Conservation (phyloP, 2,329 filamentous ascomycete species). For the Metarhizium album region DNA sequence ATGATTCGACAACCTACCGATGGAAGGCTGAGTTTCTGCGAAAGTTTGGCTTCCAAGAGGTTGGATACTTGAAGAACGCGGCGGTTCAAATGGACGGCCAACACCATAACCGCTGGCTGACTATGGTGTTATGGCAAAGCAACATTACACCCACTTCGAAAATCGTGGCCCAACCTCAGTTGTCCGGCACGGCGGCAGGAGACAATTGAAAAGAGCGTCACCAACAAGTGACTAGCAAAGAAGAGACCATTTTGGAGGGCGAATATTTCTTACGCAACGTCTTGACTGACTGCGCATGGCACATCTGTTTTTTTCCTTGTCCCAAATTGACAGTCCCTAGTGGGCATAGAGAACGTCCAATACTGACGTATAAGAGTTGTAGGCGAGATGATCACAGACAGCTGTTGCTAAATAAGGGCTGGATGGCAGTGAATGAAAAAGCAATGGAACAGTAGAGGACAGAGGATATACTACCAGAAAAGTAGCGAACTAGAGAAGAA, state of each 20-base stretch:
- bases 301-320: too few species aligned
- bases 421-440: too few species aligned
- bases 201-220: neutral
- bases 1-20: conserved; percentile 4
- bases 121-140: conserved; percentile 21
- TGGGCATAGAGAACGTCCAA: too few species aligned
- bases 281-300: too few species aligned
- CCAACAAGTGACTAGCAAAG: neutral
- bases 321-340: too few species aligned
- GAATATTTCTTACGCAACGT: too few species aligned
- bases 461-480: too few species aligned
- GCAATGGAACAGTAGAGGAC: too few species aligned
- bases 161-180: neutral
- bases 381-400: too few species aligned
- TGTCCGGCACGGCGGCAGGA: neutral
- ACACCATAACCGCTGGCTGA: conserved; percentile 16
- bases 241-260: neutral
- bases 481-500: too few species aligned
- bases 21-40: conserved; percentile 15
- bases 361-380: too few species aligned
- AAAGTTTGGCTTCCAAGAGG: conserved; percentile 20
- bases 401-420: too few species aligned
- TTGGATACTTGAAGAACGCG: conserved; percentile 14
- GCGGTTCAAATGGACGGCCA: conserved; percentile 10
- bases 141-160: conserved; percentile 7